phyloP scores from a whole-genome alignment of 768 basidiomycete genomes.

The Erythrobasidium yunnanense region DNA sequence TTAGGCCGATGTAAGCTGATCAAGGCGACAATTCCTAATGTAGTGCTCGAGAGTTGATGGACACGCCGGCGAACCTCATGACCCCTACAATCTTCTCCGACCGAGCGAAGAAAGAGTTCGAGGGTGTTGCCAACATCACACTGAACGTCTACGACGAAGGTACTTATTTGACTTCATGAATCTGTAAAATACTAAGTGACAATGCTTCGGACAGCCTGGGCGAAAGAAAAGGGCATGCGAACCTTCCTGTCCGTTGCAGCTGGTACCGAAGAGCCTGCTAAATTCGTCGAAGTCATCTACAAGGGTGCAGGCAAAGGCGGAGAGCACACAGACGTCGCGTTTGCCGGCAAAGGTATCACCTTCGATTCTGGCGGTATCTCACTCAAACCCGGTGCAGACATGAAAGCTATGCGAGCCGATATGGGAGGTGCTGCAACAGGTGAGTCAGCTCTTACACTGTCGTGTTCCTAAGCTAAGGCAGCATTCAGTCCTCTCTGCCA shows the following conservation, averaged over 20 bases:
- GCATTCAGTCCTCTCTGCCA: conserved; percentile 64
- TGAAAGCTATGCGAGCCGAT: conserved; percentile 53
- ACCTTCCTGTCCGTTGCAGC: conserved; percentile 78
- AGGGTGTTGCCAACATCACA: conserved; percentile 56
- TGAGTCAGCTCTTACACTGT: neutral
- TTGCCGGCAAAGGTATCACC: conserved; percentile 70
- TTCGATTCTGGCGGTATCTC: conserved; percentile 69
- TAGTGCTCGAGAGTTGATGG: conserved; percentile 58
- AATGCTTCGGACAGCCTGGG: conserved; percentile 54
- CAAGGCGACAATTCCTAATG: too few relatives aligned
- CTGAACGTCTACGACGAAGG: conserved; percentile 60
- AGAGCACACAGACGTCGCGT: conserved; percentile 35
- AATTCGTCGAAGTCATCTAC: conserved; percentile 80
- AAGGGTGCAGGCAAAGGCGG: conserved; percentile 46
- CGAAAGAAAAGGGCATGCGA: conserved; percentile 71
- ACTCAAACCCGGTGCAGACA: conserved; percentile 61
- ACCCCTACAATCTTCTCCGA: conserved; percentile 71
- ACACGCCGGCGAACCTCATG: conserved; percentile 73
- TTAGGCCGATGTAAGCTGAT: conserved; percentile 53
- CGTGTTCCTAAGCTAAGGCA: conserved; percentile 41
- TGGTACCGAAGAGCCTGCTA: conserved; percentile 70
- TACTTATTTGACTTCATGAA: conserved; percentile 39
- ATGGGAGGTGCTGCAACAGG: conserved; percentile 53
- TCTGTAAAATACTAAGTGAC: neutral
- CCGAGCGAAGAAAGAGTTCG: conserved; percentile 58